A percentile compares a stretch with the other conserved stretches of the same genome.
These are phyloP conservation scores for Diaporthe caulivora DNA, from an alignment of 2,329 filamentous ascomycete species.

Conservation along the genomic window DNA sequence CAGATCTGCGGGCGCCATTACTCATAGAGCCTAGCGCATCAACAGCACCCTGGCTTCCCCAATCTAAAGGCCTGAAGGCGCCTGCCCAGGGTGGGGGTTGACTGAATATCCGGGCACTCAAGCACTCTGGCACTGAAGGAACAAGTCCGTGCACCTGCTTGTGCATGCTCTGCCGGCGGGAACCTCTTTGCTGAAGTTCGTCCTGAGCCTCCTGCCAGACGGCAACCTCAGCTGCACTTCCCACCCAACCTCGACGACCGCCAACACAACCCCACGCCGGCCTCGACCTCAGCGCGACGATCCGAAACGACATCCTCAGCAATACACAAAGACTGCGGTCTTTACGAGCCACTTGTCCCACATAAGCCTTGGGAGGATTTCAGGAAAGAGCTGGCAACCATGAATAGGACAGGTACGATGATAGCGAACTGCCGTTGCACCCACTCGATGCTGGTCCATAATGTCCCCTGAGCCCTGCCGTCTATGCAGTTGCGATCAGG, in stretches of 20 bases:
- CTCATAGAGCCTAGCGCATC: conserved; percentile 9
- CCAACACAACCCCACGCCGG: neutral
- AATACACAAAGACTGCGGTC: neutral
- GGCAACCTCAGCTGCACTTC: conserved; percentile 30
- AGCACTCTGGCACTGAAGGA: conserved; percentile 20
- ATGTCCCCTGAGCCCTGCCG: neutral
- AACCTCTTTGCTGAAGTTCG: conserved; percentile 36
- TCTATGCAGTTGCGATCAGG: neutral
- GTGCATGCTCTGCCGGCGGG: conserved; percentile 38
- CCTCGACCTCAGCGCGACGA: neutral
- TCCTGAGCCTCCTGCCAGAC: conserved; percentile 31
- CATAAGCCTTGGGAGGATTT: conserved; percentile 2
- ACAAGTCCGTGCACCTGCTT: conserved; percentile 34
- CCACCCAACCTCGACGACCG: conserved; percentile 25
- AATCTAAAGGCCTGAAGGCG: conserved; percentile 16
- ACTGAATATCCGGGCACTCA: conserved; percentile 13
- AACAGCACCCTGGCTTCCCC: conserved; percentile 18
- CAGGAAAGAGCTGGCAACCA: conserved; percentile 34
- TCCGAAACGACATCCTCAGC: neutral
- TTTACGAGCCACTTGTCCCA: neutral
- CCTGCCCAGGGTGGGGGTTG: conserved; percentile 1
- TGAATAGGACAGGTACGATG: conserved; percentile 42
- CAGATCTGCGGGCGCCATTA: conserved; percentile 20
- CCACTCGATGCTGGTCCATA: conserved; percentile 24
- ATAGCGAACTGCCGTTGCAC: conserved; percentile 35